Evolutionary conservation across 2,329 filamentous ascomycete genomes (phyloP).

Genomic region (Curvularia verruculosa): DNA sequence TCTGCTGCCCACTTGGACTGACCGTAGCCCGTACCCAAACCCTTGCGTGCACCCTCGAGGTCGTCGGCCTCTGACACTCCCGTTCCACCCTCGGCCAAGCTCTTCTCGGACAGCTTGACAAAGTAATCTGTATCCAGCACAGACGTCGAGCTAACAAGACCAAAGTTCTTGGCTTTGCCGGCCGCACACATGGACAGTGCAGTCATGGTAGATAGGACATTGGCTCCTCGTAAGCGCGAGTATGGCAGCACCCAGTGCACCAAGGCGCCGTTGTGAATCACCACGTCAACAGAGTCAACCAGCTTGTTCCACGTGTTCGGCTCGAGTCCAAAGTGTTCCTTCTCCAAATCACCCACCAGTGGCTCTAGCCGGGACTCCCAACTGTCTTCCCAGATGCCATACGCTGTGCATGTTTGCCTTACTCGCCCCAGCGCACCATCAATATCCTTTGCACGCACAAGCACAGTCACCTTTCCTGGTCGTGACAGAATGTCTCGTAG

Average conservation of each 20-base stretch:
- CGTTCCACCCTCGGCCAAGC: conserved; percentile 64
- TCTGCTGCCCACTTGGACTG: conserved; percentile 87
- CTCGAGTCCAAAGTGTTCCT: conserved; percentile 75
- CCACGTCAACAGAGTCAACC: conserved; percentile 68
- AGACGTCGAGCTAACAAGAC: conserved; percentile 82
- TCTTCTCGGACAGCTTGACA: conserved; percentile 71
- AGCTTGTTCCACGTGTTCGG: conserved; percentile 69
- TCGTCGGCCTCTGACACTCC: conserved; percentile 78
- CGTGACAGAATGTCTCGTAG: conserved; percentile 75
- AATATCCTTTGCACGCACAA: conserved; percentile 72
- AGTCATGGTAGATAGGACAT: conserved; percentile 82
- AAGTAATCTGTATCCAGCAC: conserved; percentile 84
- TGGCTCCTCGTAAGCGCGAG: conserved; percentile 70
- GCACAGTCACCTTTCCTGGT: conserved; percentile 70
- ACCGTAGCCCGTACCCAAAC: conserved; percentile 85
- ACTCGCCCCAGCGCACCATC: conserved; percentile 69
- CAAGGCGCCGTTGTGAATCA: conserved; percentile 73
- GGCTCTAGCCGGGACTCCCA: conserved; percentile 71
- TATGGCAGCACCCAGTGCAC: conserved; percentile 86
- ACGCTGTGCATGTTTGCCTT: conserved; percentile 70
- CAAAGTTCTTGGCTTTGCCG: conserved; percentile 78
- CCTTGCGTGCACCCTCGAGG: conserved; percentile 74
- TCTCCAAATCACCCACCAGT: conserved; percentile 75
- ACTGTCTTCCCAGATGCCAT: conserved; percentile 75
- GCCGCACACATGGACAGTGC: conserved; percentile 75